These are phyloP conservation scores for Gossypium gossypioides DNA, from an alignment of 441 rosid species.

Conservation along the genomic window DNA sequence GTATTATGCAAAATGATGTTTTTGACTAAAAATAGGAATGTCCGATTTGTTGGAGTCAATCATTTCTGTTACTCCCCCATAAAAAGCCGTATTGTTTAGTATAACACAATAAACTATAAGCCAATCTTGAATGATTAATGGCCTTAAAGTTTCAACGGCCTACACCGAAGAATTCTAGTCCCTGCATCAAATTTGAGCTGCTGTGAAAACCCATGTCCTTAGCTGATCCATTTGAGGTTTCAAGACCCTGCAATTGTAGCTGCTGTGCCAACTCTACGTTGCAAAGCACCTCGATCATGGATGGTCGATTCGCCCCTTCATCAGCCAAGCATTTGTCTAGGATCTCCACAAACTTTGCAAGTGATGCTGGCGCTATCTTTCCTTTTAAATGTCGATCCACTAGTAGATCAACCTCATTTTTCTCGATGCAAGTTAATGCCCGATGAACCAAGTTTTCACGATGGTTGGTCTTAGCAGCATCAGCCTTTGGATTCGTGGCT, in stretches of 20 bases:
- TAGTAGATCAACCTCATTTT: background rate
- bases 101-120: background rate
- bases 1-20: background rate
- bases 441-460: background rate
- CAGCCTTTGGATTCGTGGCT: background rate
- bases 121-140: background rate
- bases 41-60: background rate
- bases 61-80: background rate
- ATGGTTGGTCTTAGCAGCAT: background rate
- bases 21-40: background rate
- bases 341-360: background rate
- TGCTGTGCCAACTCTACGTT: background rate
- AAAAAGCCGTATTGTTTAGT: too few relatives aligned
- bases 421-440: background rate
- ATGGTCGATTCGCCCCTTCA: background rate
- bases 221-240: background rate
- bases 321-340: background rate
- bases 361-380: background rate
- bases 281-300: constrained; percentile 11
- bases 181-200: background rate
- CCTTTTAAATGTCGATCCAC: background rate
- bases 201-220: background rate
- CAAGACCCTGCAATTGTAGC: background rate
- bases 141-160: background rate
- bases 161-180: background rate